Conservation (phyloP, 1,284 basidiomycete species). For the Moesziomyces aphidis region DNA sequence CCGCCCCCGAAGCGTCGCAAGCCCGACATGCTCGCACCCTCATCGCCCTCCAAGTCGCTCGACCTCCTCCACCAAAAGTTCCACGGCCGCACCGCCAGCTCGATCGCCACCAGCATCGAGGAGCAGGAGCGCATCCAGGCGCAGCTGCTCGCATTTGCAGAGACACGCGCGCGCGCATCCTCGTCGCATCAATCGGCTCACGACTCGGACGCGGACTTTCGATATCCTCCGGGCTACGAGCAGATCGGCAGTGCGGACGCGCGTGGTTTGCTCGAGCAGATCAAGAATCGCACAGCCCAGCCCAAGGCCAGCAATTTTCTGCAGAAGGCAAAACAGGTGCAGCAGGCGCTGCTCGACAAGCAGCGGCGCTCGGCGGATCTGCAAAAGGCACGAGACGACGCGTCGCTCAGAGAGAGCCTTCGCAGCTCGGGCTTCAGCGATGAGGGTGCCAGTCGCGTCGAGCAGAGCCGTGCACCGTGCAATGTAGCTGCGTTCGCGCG, state of each 20-base stretch:
- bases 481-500: constrained; percentile 13
- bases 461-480: neutral
- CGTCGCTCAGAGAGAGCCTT: constrained; percentile 16
- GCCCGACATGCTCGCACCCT: constrained; percentile 23
- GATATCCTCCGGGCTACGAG: constrained; percentile 23
- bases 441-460: neutral
- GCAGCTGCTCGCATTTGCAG: constrained; percentile 26
- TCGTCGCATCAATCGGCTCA: constrained; percentile 1
- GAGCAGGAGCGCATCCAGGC: constrained; percentile 23
- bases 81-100: neutral
- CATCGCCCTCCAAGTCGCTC: constrained; percentile 21
- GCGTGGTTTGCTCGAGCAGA: constrained; percentile 29
- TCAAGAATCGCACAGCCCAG: constrained; percentile 28
- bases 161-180: constrained; percentile 22
- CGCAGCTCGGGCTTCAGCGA: constrained; percentile 29
- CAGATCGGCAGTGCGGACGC: constrained; percentile 10
- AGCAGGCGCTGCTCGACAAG: constrained; percentile 40
- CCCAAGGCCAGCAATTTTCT: constrained; percentile 28
- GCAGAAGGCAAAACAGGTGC: constrained; percentile 37
- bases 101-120: constrained; percentile 4
- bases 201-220: constrained; percentile 1
- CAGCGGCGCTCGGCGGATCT: constrained; percentile 18
- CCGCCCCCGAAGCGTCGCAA: constrained; percentile 11
- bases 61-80: neutral
- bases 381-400: constrained; percentile 16